These are phyloP conservation scores for Fraxinus latifolia DNA, from an alignment of 305 asterid species.

Conservation along the genomic window DNA sequence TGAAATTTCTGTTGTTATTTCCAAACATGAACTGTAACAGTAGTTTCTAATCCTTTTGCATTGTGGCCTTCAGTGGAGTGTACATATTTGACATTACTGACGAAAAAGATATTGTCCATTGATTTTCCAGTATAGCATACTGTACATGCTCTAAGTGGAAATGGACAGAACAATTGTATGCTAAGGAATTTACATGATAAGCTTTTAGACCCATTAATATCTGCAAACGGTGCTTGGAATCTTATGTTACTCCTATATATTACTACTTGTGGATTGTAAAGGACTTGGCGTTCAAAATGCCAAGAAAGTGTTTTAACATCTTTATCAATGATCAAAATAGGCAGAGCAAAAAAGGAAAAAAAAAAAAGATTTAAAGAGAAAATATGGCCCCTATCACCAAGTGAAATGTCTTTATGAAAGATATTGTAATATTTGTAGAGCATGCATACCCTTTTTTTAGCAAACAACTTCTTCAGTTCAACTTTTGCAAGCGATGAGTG, in stretches of 20 bases:
- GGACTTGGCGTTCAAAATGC: too few species aligned
- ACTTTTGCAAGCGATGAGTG: slow-evolving; percentile 62
- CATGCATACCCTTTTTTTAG: slow-evolving; percentile 50
- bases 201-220: too few species aligned
- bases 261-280: too few species aligned
- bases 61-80: background rate
- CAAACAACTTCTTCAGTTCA: slow-evolving; percentile 62
- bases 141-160: background rate
- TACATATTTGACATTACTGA: background rate
- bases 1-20: background rate
- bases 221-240: too few species aligned
- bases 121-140: background rate
- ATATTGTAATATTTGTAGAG: background rate
- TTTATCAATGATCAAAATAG: background rate
- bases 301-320: background rate
- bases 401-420: background rate
- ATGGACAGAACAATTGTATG: too few species aligned
- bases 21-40: background rate
- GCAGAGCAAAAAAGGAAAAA: background rate
- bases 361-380: too few species aligned
- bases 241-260: too few species aligned
- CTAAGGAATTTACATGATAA: too few species aligned
- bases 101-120: background rate
- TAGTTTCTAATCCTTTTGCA: background rate
- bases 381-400: background rate